Conservation (phyloP, 2,329 filamentous ascomycete genomes). For the Aspergillus sergii region DNA sequence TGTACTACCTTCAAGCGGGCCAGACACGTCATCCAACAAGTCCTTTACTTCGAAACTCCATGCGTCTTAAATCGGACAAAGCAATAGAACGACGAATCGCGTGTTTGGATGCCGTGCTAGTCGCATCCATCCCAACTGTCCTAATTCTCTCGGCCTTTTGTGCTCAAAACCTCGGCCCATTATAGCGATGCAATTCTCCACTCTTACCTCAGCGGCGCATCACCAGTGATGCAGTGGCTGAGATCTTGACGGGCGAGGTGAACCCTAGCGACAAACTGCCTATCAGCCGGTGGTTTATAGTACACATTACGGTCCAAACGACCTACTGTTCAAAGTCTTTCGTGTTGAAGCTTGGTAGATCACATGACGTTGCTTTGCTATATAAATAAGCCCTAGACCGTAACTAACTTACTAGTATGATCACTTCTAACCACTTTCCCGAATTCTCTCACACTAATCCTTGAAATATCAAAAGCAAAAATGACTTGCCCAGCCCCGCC, state of each 20-base stretch:
- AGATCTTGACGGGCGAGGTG: background rate
- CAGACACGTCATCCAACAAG: background rate
- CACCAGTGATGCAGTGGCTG: no score
- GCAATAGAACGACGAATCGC: background rate
- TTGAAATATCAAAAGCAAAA: background rate
- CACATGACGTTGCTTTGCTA: background rate
- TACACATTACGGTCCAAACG: no score
- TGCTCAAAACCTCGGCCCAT: no score
- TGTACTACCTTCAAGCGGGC: background rate
- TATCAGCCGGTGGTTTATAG: background rate
- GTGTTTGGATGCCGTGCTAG: background rate
- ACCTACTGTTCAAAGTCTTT: no score
- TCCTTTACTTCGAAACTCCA: background rate
- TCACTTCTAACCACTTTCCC: background rate
- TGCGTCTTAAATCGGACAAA: background rate
- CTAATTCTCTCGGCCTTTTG: no score
- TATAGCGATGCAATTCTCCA: background rate
- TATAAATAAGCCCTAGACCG: no score
- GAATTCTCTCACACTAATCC: background rate
- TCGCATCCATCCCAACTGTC: background rate
- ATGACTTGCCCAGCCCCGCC: background rate
- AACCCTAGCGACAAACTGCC: background rate
- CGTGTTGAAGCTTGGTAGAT: no score
- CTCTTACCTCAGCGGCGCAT: background rate
- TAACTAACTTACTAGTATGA: no score